Base-by-base conservation (phyloP, 805 yeast genomes). In the Saccharomycopsis fibuligera region DNA sequence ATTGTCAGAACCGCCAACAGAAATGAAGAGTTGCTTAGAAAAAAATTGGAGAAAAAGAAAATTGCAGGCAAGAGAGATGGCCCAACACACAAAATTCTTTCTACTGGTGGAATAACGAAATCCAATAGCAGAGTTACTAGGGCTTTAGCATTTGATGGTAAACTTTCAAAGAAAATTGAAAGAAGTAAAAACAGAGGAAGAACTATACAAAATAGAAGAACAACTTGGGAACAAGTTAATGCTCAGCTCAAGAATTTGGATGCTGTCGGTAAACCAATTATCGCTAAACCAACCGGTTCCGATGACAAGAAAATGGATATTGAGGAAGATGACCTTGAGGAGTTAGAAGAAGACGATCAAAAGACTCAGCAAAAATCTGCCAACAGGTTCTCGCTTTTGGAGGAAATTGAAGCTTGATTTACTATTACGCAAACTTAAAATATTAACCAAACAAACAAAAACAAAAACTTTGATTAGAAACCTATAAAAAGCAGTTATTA, bases 1-100 rank as follows among this genome's bases (percentile, higher is more conserved):
- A 36, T 52, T 24, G 55, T 52, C 14, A 40, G 55, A 45, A 52
- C 55, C 16, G 42, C 55, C 14, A 49, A 52, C 36, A 52, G 46
- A 35, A 52, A 52, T 24, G 55, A 52, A 30, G 45, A 52, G 27
- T 37, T 52, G 6, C 37, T 52, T 12, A 35, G 46, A 16, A 36
- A 43, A 36, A 52, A 49, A 35, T 8, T 52, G 2, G 50, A 43
- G 21, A 52, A 52, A 33, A 41, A 45, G 25, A 49, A 27, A 24
- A n/a, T n/a, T 8, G 29, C 24, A 10, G 10, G 12, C 9, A 44
- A 38, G 27, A 41, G 23, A n/a, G 36, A 41, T 21, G 17, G 19
- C 12, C 25, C 16, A 10, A 36, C 40, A 12, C 45, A 29, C 21
- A 42, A 42, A n/a, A 14, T 39, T 8, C 21, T 41, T n/a, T 25